Conservation (phyloP, 305 asterid genomes). For the Fraxinus ornus region DNA sequence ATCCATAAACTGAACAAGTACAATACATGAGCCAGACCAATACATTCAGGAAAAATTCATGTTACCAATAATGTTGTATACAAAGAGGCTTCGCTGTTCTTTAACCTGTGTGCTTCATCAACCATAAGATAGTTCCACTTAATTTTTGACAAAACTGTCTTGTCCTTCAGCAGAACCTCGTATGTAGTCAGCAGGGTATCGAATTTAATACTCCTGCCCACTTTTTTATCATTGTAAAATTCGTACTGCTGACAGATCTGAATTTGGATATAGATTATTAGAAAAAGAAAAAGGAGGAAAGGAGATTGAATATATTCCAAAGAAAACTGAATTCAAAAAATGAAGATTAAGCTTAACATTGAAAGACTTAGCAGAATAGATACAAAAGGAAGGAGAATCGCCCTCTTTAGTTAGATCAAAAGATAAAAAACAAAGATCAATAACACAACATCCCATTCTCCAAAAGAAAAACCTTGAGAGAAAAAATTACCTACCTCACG, state of each 20-base stretch:
- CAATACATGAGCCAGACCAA: conserved; percentile 7
- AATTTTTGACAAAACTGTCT: conserved; percentile 84
- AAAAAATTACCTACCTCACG: conserved; percentile 70
- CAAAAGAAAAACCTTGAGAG: background rate
- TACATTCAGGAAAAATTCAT: conserved; percentile 17
- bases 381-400: background rate
- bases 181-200: conserved; percentile 96
- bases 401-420: background rate
- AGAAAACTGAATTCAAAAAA: background rate
- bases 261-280: conserved; percentile 24
- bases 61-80: conserved; percentile 76
- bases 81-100: conserved; percentile 97
- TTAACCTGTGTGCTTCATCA: conserved; percentile 99
- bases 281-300: background rate
- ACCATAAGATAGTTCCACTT: conserved; percentile 99
- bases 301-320: background rate
- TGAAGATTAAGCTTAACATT: background rate
- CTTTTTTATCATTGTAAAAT: conserved; percentile 73
- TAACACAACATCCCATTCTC: background rate
- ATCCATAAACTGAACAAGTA: conserved; percentile 22
- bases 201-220: conserved; percentile 71
- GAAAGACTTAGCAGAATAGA: background rate
- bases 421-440: conserved; percentile 2
- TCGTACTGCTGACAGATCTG: conserved; percentile 98
- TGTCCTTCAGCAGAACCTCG: conserved; percentile 94